Evolutionary conservation across 352 stramenopile species (phyloP), one percentile per base, ranked within the genome.

Genomic region (Phytophthora rubi): DNA sequence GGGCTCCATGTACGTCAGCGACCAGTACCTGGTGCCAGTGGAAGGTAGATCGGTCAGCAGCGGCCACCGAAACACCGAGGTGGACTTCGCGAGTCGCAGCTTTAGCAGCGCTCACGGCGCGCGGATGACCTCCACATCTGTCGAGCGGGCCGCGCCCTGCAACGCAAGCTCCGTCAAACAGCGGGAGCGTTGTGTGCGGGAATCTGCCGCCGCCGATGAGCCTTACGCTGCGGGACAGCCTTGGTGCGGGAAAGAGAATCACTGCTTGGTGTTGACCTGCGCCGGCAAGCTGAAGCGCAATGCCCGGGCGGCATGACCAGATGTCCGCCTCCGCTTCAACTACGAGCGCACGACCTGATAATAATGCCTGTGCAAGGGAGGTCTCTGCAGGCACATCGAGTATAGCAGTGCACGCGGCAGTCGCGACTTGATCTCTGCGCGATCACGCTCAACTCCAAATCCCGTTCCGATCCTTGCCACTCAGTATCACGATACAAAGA

Each of bases 251-350:
- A n/a, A 13, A 53, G 23, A 26, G 45, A 16, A 56, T 68, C 51
- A 68, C 61, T n/a, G 52, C 61, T 56, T 33, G 26, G 39, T 30
- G 61, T 61, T 68, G 51, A 61, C 61, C 51, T 4, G 59, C 33
- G 51, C 42, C 15, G 13, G 42, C 42, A 48, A 44, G 33, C 37
- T 60, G 59, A 60, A 60, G 32, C 33, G 58, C 58, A 66, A 66
- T 65, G 58, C 45, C 60, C 87, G 53, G 85, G 91, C 65, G 87
- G 39, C 84, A 28, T 53, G 45, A 23, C 53, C 53, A 60, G 53
- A 51, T 60, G 53, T 15, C 53, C 7, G 33, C n/a, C 8, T 47
- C 1, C 59, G 39, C 60, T 61, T 68, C 51, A 68, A 68, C 60
- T 42, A 47, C 39, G 32, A 59, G 53, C 32, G 53, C 21, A 30